phyloP scores from a whole-genome alignment of 2,329 filamentous ascomycete genomes.

The Xylariaceae sp. region DNA sequence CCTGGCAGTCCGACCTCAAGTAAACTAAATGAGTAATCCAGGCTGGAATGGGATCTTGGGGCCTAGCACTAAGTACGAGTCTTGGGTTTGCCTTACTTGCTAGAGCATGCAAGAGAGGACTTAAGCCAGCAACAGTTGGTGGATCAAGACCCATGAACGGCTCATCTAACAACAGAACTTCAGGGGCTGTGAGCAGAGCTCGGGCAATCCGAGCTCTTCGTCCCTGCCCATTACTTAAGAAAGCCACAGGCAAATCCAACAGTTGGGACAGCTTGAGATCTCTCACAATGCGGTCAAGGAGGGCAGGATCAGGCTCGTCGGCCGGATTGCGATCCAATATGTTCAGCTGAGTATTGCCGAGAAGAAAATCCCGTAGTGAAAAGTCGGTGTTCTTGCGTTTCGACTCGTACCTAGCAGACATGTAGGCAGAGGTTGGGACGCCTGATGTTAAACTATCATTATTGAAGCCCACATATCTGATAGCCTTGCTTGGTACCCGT shows the following conservation, averaged over 20 bases:
- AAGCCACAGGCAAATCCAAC: slow-evolving; percentile 77
- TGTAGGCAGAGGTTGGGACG: slow-evolving; percentile 69
- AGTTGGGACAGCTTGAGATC: slow-evolving; percentile 68
- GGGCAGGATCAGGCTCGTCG: slow-evolving; percentile 42
- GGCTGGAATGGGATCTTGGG: slow-evolving; percentile 80
- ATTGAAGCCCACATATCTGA: slow-evolving; percentile 90
- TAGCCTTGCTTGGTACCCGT: slow-evolving; percentile 60
- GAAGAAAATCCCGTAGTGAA: slow-evolving; percentile 74
- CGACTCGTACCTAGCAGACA: slow-evolving; percentile 88
- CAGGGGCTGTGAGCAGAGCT: slow-evolving; percentile 72
- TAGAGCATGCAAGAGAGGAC: slow-evolving; percentile 63
- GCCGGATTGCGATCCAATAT: slow-evolving; percentile 51
- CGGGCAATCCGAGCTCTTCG: slow-evolving; percentile 83
- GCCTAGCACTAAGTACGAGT: slow-evolving; percentile 71
- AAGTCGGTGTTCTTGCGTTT: slow-evolving; percentile 83
- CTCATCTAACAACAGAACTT: slow-evolving; percentile 83
- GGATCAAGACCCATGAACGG: slow-evolving; percentile 97
- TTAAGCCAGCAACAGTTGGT: slow-evolving; percentile 68
- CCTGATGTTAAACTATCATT: slow-evolving; percentile 58
- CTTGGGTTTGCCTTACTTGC: slow-evolving; percentile 65
- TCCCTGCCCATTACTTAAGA: slow-evolving; percentile 91
- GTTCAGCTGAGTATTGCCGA: slow-evolving; percentile 80
- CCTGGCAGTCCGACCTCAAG: slow-evolving; percentile 61
- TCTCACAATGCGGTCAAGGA: slow-evolving; percentile 59
- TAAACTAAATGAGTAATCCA: slow-evolving; percentile 87